These are phyloP conservation scores for Calycina herbarum DNA, from an alignment of 2,329 filamentous ascomycete species.

Conservation along the genomic window DNA sequence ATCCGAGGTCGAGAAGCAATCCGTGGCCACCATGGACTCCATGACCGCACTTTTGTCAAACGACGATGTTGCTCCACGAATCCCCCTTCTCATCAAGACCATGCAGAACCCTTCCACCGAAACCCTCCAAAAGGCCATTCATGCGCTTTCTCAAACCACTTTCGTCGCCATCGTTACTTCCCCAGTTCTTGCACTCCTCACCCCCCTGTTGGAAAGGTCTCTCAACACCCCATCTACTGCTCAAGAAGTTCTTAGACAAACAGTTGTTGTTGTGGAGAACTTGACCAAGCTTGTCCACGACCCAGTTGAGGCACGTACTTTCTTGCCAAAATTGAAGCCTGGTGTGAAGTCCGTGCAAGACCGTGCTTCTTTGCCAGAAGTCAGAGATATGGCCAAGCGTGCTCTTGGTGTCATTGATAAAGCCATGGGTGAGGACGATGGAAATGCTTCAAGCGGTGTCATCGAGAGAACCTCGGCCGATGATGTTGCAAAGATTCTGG, in stretches of 20 bases:
- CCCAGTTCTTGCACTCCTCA: constrained; percentile 89
- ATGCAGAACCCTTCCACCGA: constrained; percentile 93
- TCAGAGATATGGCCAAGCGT: constrained; percentile 82
- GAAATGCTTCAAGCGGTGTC: constrained; percentile 49
- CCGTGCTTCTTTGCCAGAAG: constrained; percentile 88
- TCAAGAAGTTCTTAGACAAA: constrained; percentile 93
- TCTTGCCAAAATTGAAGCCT: constrained; percentile 90
- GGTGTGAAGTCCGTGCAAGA: constrained; percentile 89
- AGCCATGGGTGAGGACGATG: constrained; percentile 77
- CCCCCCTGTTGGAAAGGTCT: constrained; percentile 89
- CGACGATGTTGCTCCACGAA: constrained; percentile 90
- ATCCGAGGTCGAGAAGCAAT: constrained; percentile 81
- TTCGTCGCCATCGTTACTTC: constrained; percentile 96
- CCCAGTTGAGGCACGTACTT: constrained; percentile 89
- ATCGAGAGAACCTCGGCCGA: constrained; percentile 67
- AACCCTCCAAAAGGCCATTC: constrained; percentile 91
- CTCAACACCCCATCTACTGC: constrained; percentile 88
- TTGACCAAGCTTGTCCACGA: constrained; percentile 97
- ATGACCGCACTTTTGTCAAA: constrained; percentile 89
- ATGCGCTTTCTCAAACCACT: constrained; percentile 95
- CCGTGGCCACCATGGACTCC: constrained; percentile 88
- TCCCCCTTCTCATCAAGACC: constrained; percentile 87
- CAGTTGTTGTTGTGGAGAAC: constrained; percentile 95
- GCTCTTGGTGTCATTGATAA: constrained; percentile 87
- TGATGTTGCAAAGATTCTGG: constrained; percentile 73